Evolutionary conservation across 1,284 basidiomycete genomes (phyloP).

Genomic region (Ganoderma multipileum): DNA sequence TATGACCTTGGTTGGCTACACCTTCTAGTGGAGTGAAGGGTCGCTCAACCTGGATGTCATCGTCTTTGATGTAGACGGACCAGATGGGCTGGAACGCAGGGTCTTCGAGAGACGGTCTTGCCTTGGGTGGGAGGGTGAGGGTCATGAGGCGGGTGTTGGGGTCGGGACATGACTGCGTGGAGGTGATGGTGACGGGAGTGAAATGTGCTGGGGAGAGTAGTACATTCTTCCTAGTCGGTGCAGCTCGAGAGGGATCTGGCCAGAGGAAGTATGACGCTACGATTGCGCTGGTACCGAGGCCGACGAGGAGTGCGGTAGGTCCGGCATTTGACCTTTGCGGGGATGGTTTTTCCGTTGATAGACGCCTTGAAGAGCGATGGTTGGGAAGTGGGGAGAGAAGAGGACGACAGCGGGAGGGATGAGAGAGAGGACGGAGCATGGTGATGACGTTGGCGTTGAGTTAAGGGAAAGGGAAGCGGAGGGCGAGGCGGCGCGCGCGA

Average conservation of each 20-base stretch:
- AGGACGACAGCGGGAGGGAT: neutral
- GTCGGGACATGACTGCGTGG: slow-evolving; percentile 54
- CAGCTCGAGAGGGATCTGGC: slow-evolving; percentile 51
- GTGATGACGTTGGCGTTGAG: slow-evolving; percentile 31
- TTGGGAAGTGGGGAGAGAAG: neutral
- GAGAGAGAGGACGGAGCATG: slow-evolving; percentile 20
- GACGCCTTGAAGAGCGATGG: neutral
- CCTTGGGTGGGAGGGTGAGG: slow-evolving; percentile 58
- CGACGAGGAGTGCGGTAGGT: slow-evolving; percentile 27
- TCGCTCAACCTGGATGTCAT: slow-evolving; percentile 88
- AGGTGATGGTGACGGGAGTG: slow-evolving; percentile 64
- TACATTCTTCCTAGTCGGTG: slow-evolving; percentile 39
- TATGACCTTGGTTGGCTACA: slow-evolving; percentile 64
- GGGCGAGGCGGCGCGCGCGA: slow-evolving; percentile 12
- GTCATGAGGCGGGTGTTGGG: slow-evolving; percentile 56
- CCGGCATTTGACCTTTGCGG: neutral
- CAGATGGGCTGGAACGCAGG: slow-evolving; percentile 58
- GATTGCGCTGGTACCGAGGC: slow-evolving; percentile 42
- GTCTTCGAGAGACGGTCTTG: slow-evolving; percentile 40
- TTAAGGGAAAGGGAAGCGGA: slow-evolving; percentile 21
- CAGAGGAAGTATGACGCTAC: slow-evolving; percentile 57
- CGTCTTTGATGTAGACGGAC: slow-evolving; percentile 84
- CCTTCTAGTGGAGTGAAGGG: slow-evolving; percentile 84
- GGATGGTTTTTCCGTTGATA: neutral
- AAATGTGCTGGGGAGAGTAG: slow-evolving; percentile 67